Base-by-base conservation (phyloP, 2,329 filamentous ascomycete genomes). In the Microdochium nivale region DNA sequence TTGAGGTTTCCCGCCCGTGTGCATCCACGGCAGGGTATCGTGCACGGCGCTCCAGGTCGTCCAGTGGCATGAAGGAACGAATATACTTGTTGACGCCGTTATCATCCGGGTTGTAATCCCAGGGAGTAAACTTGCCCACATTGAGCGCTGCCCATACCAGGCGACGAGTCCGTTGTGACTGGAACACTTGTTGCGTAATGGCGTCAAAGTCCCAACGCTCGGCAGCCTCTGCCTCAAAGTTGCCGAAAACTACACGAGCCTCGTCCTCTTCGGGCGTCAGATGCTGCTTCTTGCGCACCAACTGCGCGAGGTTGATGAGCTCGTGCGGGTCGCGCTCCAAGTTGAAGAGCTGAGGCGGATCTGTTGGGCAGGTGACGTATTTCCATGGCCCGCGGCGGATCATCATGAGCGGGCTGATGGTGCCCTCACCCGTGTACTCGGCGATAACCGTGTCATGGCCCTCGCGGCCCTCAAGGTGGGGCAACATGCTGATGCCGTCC, bases 381-480 rank as follows among this genome's bases (percentile, higher is more conserved):
- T 96, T 96, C 89, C 89, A 96, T 47, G 80, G 77, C 9, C 89
- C 89, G 51, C 90, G 85, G 53, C 88, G 84, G 64, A 96, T 96
- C 91, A 96, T 96, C 77, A 95, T 89, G 52, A 95, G 80, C 1
- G 91, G 91, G 3, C 87, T 84, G 52, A 95, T 77, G 1, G 91
- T 96, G 48, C 91, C 91, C 70, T 96, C 91, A 49, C 90, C 91
- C 63, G 92, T 95, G 72, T 96, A 96, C 72, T 96, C 91, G 54
- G 90, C 90, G 61, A 92, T 87, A n/a, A 94, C 90, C 11, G 88
- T 94, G 66, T 96, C 90, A 54, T 86, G 84, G 40, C 81, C 83
- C n/a, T 80, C 69, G 23, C 70, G 70, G 49, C 81, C 82, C 60
- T 84, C 73, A 32, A 95, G 76, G 62, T 92, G 86, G n/a, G 88